phyloP scores from a whole-genome alignment of 495 filamentous ascomycete species.

The Beverwykella pulmonaria region DNA sequence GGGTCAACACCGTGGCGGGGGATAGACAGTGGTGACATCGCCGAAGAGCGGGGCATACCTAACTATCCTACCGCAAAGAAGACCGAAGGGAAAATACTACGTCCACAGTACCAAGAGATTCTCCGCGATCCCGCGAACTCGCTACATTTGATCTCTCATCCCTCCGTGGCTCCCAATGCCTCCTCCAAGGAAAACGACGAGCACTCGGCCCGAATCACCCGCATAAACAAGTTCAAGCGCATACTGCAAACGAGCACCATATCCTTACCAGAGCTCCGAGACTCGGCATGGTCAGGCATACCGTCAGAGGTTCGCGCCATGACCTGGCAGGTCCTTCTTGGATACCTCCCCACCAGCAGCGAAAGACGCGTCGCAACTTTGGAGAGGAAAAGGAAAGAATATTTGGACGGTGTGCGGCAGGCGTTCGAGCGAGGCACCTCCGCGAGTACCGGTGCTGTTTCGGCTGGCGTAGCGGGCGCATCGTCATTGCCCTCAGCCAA shows the following conservation, averaged over 20 bases:
- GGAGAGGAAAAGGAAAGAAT: slow-evolving; percentile 95
- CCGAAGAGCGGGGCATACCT: slow-evolving; percentile 83
- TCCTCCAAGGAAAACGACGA: slow-evolving; percentile 82
- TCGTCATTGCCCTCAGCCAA: slow-evolving; percentile 30
- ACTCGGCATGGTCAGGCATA: slow-evolving; percentile 88
- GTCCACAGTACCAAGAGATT: slow-evolving; percentile 97
- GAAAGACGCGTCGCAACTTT: slow-evolving; percentile 87
- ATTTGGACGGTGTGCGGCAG: slow-evolving; percentile 91
- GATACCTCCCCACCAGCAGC: slow-evolving; percentile 92
- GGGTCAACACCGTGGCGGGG: slow-evolving; percentile 46
- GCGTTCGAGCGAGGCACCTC: slow-evolving; percentile 78
- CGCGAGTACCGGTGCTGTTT: slow-evolving; percentile 41
- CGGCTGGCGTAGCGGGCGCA: slow-evolving; percentile 28
- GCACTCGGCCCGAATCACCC: slow-evolving; percentile 82
- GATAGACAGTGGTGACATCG: slow-evolving; percentile 86
- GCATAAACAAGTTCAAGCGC: slow-evolving; percentile 98
- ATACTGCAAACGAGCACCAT: slow-evolving; percentile 91
- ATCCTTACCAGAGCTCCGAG: slow-evolving; percentile 76
- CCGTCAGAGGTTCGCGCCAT: slow-evolving; percentile 95
- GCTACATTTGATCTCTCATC: slow-evolving; percentile 89
- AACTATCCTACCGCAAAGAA: slow-evolving; percentile 86
- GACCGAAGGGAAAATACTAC: slow-evolving; percentile 87
- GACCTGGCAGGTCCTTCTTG: slow-evolving; percentile 95
- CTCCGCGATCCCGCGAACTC: slow-evolving; percentile 93
- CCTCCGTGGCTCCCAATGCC: slow-evolving; percentile 72